Percentiles rank a stretch among this genome's conserved stretches.
These are phyloP conservation scores for Blastosporella zonata DNA, from an alignment of 1,284 basidiomycete genomes.

Conservation along the genomic window DNA sequence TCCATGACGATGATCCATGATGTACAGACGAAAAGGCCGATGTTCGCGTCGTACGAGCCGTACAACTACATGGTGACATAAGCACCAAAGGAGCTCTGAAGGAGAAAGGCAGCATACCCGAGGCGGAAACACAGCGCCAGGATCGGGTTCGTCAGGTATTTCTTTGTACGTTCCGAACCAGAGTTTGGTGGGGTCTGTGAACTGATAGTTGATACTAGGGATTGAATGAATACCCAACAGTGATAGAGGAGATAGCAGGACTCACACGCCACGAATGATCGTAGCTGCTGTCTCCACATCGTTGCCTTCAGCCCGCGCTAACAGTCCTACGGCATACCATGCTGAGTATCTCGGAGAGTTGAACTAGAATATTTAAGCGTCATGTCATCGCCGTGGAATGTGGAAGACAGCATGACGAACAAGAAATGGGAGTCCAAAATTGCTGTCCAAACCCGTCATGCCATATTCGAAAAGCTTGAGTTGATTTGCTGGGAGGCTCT, in stretches of 20 bases:
- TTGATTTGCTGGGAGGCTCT: slow-evolving; percentile 22
- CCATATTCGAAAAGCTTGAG: slow-evolving; percentile 24
- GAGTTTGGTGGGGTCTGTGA: slow-evolving; percentile 24
- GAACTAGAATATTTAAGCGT: slow-evolving; percentile 19
- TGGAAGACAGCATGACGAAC: slow-evolving; percentile 11
- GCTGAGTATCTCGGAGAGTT: slow-evolving; percentile 27
- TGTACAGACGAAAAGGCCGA: slow-evolving; percentile 28
- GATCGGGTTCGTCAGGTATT: slow-evolving; percentile 22
- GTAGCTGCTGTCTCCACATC: slow-evolving; percentile 23
- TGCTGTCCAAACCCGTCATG: slow-evolving; percentile 23
- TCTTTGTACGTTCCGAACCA: slow-evolving; percentile 30
- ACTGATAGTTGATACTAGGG: slow-evolving; percentile 21
- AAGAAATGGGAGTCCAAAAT: slow-evolving; percentile 24
- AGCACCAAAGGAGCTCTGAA: not conserved
- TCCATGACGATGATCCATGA: slow-evolving; percentile 31
- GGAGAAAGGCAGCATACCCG: slow-evolving; percentile 11
- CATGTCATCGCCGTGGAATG: not conserved
- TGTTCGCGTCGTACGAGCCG: slow-evolving; percentile 27
- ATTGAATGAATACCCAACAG: not conserved
- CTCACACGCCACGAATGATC: slow-evolving; percentile 26
- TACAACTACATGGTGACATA: slow-evolving; percentile 15
- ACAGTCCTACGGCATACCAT: slow-evolving; percentile 30
- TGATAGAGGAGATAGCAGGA: not conserved
- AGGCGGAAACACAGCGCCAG: slow-evolving; percentile 23
- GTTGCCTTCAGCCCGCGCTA: slow-evolving; percentile 26